A percentile compares a stretch with the other conserved stretches of the same genome.
phyloP scores from a whole-genome alignment of 176 grass and related monocot species.

The Raddia guianensis region DNA sequence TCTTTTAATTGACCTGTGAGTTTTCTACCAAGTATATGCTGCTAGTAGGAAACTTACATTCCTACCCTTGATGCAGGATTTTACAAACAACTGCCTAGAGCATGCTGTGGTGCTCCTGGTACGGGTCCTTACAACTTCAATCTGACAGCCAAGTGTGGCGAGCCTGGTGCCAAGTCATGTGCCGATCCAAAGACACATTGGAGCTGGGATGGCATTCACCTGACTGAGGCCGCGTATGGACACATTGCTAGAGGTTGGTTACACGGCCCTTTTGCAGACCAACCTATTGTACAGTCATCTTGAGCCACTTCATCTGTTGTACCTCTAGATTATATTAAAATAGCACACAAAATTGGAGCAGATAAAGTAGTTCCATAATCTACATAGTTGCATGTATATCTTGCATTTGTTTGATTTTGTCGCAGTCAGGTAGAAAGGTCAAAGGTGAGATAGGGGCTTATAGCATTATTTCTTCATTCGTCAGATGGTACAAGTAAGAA shows the following conservation, averaged over 20 bases:
- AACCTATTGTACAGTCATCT: slow-evolving; percentile 54
- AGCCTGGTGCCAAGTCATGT: slow-evolving; percentile 58
- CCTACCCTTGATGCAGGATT: slow-evolving; percentile 51
- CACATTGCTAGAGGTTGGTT: slow-evolving; percentile 85
- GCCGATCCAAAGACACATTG: slow-evolving; percentile 63
- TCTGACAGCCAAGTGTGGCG: slow-evolving; percentile 71
- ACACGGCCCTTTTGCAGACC: slow-evolving; percentile 61
- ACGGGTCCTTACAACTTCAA: slow-evolving; percentile 82
- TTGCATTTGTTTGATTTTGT: slow-evolving; percentile 27
- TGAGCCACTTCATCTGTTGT: slow-evolving; percentile 32
- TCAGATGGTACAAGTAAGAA: slow-evolving; percentile 47
- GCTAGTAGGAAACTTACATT: slow-evolving; percentile 14
- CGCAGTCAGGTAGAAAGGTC: slow-evolving; percentile 22
- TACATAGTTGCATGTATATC: slow-evolving; percentile 41
- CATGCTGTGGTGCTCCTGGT: slow-evolving; percentile 72
- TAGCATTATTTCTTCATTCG: slow-evolving; percentile 41
- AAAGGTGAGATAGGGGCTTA: slow-evolving; percentile 31
- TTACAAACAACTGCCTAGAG: slow-evolving; percentile 62
- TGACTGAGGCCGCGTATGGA: slow-evolving; percentile 74
- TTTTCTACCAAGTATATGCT: slow-evolving; percentile 15
- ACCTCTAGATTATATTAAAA: slow-evolving; percentile 36
- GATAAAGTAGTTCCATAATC: slow-evolving; percentile 25
- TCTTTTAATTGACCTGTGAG: neutral
- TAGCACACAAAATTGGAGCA: slow-evolving; percentile 28
- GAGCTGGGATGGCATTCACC: slow-evolving; percentile 95